phyloP scores from a whole-genome alignment of 2,329 filamentous ascomycete genomes.

The Coleophoma cylindrospora region DNA sequence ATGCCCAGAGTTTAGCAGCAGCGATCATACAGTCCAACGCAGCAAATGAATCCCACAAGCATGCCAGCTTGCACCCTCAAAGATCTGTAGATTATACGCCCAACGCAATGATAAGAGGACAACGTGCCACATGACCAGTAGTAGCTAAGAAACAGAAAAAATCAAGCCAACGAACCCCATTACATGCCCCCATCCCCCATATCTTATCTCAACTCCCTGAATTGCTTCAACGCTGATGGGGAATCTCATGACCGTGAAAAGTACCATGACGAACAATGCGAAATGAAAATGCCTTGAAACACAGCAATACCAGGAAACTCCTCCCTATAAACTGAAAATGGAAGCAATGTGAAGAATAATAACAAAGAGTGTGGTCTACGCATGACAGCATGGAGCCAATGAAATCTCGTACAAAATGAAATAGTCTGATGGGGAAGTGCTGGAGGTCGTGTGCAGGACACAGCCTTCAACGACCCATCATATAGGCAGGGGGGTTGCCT shows the following conservation, averaged over 20 bases:
- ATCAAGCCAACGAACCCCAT: constrained; percentile 9
- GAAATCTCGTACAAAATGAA: constrained; percentile 5
- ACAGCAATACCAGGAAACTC: constrained; percentile 19
- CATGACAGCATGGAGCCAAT: too few relatives aligned
- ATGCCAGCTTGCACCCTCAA: constrained; percentile 22
- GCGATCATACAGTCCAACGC: constrained; percentile 20
- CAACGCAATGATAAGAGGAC: constrained; percentile 20
- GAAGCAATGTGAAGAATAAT: constrained; percentile 10
- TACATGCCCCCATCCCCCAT: constrained; percentile 21
- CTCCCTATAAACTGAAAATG: constrained; percentile 11
- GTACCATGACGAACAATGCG: constrained; percentile 18
- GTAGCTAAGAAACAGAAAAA: constrained; percentile 11
- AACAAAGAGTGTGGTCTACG: constrained; percentile 9
- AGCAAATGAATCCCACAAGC: constrained; percentile 14
- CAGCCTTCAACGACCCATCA: constrained; percentile 27
- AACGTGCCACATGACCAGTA: constrained; percentile 12
- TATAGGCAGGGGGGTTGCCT: constrained; percentile 27
- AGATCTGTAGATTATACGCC: constrained; percentile 18
- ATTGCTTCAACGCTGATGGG: constrained; percentile 25
- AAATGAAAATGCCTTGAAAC: constrained; percentile 24
- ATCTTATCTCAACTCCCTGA: constrained; percentile 24
- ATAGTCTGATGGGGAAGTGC: constrained; percentile 7
- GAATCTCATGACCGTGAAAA: constrained; percentile 28
- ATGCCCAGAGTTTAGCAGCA: constrained; percentile 14
- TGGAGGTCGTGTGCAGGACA: constrained; percentile 12